Conservation (phyloP, 768 basidiomycete species). For the Pholiota microspora region DNA sequence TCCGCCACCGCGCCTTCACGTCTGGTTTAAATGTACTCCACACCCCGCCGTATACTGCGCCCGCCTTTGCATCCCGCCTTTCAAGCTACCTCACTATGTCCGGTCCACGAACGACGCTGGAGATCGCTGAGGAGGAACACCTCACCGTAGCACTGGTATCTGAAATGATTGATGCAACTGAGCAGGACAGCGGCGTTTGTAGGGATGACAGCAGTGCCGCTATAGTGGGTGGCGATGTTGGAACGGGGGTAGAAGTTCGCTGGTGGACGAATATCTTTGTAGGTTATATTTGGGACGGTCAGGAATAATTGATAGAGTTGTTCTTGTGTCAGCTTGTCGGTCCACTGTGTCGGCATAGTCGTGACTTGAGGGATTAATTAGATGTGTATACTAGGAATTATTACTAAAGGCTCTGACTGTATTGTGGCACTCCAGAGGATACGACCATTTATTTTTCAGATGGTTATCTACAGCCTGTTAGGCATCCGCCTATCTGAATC, state of each 20-base stretch:
- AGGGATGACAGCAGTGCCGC: constrained; percentile 62
- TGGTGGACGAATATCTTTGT: constrained; percentile 73
- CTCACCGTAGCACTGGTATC: constrained; percentile 70
- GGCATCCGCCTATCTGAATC: background rate
- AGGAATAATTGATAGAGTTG: constrained; percentile 27
- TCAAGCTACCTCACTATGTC: constrained; percentile 47
- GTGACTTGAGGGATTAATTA: background rate
- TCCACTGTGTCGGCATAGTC: background rate
- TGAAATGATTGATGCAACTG: constrained; percentile 78
- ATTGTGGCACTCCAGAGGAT: background rate
- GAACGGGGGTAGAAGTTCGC: constrained; percentile 58
- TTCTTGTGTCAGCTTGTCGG: constrained; percentile 5
- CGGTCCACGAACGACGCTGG: constrained; percentile 57
- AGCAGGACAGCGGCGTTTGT: constrained; percentile 67
- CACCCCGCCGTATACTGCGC: constrained; percentile 70
- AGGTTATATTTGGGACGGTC: constrained; percentile 76
- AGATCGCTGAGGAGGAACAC: constrained; percentile 68
- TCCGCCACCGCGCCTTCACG: constrained; percentile 64
- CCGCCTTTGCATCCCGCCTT: constrained; percentile 69
- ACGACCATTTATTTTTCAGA: background rate
- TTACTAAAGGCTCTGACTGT: too few relatives aligned
- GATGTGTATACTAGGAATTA: background rate
- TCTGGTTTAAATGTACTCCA: constrained; percentile 83
- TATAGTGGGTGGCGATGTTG: constrained; percentile 39
- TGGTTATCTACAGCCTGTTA: background rate